These are phyloP conservation scores for Cystobasidium sp. DNA, from an alignment of 1,284 basidiomycete species.

Conservation along the genomic window DNA sequence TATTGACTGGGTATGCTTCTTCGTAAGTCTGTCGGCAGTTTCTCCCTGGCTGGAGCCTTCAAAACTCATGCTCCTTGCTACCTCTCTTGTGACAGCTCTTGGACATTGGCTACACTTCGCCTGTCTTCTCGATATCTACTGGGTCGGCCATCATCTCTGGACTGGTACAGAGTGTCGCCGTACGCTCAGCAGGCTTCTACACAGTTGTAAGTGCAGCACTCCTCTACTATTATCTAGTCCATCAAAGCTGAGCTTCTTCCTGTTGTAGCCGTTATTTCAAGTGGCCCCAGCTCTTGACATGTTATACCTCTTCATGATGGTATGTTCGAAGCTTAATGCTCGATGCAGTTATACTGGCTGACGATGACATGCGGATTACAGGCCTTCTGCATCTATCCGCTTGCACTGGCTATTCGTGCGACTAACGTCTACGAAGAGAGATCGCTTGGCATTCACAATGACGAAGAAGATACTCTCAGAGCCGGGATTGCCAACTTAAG, in stretches of 20 bases:
- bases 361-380: background rate
- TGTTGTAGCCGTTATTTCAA: conserved; percentile 60
- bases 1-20: conserved; percentile 84
- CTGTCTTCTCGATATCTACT: conserved; percentile 81
- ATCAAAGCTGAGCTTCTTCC: conserved; percentile 52
- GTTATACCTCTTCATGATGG: conserved; percentile 55
- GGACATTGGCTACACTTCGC: conserved; percentile 55
- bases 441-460: conserved; percentile 39
- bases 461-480: conserved; percentile 4
- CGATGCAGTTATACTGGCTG: background rate
- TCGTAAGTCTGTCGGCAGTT: conserved; percentile 64
- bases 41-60: conserved; percentile 76
- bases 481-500: conserved; percentile 61
- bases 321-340: conserved; percentile 62
- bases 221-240: conserved; percentile 22
- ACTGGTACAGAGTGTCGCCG: conserved; percentile 28
- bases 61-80: conserved; percentile 75
- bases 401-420: conserved; percentile 78
- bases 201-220: conserved; percentile 82
- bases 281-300: conserved; percentile 29
- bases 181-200: conserved; percentile 41
- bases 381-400: conserved; percentile 62
- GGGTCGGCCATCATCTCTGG: conserved; percentile 70
- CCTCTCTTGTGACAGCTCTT: conserved; percentile 33
- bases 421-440: conserved; percentile 97